Evolutionary conservation across 2,329 filamentous ascomycete genomes (phyloP).

Genomic region (Neocucurbitaria cava): DNA sequence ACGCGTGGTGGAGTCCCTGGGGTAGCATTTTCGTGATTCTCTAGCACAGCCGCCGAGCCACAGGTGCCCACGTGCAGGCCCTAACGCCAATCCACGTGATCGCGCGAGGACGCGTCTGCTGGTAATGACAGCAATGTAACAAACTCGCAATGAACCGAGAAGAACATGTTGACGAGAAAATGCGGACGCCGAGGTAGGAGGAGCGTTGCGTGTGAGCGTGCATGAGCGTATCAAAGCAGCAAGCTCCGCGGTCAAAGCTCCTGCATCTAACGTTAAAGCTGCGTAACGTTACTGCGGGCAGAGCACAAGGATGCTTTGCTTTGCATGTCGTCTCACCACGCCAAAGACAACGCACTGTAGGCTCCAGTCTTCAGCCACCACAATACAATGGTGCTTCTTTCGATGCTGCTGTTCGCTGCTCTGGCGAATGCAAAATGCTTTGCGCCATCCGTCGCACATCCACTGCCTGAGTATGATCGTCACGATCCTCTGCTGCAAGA

Average conservation of each 20-base stretch:
- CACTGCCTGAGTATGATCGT: slow-evolving; percentile 41
- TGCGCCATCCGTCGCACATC: slow-evolving; percentile 49
- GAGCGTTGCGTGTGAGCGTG: neutral
- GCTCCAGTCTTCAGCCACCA: slow-evolving; percentile 8
- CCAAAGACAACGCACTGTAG: slow-evolving; percentile 1
- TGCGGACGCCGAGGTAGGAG: neutral
- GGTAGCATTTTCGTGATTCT: neutral
- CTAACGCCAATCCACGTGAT: neutral
- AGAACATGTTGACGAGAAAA: neutral
- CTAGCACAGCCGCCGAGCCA: neutral
- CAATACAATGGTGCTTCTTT: slow-evolving; percentile 24
- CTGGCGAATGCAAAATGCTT: slow-evolving; percentile 38
- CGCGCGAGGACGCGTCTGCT: neutral
- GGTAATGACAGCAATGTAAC: neutral
- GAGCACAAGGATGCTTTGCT: neutral
- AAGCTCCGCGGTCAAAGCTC: slow-evolving; percentile 5
- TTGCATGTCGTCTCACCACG: neutral
- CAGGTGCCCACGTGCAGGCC: no score
- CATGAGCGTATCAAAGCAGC: neutral
- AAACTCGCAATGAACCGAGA: neutral
- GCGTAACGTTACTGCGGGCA: slow-evolving; percentile 1
- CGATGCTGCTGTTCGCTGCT: slow-evolving; percentile 11
- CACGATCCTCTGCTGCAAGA: slow-evolving; percentile 35
- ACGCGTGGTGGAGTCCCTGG: neutral
- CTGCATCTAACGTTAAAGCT: no score